phyloP scores from a whole-genome alignment of 1,284 basidiomycete genomes.

The Sanghuangporus sanghuang region DNA sequence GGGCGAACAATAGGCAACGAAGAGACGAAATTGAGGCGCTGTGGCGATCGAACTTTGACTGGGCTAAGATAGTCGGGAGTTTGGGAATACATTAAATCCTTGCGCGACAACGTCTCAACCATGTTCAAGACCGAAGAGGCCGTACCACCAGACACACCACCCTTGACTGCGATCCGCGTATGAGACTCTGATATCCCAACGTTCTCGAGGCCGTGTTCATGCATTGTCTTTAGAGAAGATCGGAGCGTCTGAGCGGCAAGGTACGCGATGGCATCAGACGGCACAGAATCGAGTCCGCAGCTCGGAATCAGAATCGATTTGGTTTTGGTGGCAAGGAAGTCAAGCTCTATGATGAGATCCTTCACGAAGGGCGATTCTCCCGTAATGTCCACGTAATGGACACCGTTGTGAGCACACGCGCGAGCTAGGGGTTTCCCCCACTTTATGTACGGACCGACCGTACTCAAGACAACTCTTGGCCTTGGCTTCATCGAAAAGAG shows the following conservation, averaged over 20 bases:
- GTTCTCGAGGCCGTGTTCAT: constrained; percentile 14
- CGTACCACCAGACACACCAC: constrained; percentile 68
- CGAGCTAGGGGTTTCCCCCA: constrained; percentile 62
- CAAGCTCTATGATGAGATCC: constrained; percentile 49
- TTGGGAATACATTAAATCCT: constrained; percentile 28
- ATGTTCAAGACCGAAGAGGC: constrained; percentile 46
- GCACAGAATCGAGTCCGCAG: constrained; percentile 70
- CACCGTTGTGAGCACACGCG: constrained; percentile 46
- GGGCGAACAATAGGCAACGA: constrained; percentile 2
- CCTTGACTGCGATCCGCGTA: constrained; percentile 45
- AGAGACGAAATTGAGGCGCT: not conserved
- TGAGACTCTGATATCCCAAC: constrained; percentile 35
- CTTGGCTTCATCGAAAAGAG: constrained; percentile 38
- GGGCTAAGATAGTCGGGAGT: constrained; percentile 55
- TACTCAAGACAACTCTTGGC: constrained; percentile 59
- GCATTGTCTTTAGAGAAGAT: constrained; percentile 19
- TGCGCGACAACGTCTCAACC: constrained; percentile 43
- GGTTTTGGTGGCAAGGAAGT: constrained; percentile 61
- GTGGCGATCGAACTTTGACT: not conserved
- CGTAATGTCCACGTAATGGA: constrained; percentile 62
- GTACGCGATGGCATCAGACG: constrained; percentile 60
- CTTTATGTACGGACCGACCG: constrained; percentile 60
- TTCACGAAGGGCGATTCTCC: constrained; percentile 52
- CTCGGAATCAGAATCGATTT: constrained; percentile 64
- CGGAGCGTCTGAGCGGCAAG: constrained; percentile 45